phyloP scores from a whole-genome alignment of 371 early-diverging fungal species.

The Coemansia sp. region DNA sequence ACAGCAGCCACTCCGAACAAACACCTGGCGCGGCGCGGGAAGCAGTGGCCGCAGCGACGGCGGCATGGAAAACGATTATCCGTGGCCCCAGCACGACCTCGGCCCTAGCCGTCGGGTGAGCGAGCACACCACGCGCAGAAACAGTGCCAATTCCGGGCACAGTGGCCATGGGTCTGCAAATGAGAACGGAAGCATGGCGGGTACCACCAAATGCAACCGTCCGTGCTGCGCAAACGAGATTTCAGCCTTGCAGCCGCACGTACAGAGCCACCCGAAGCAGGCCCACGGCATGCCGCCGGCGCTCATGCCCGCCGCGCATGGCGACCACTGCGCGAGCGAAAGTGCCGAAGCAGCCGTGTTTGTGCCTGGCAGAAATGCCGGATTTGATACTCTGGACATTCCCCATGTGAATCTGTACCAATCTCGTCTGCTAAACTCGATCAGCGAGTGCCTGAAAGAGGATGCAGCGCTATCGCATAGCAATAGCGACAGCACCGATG shows the following conservation, averaged over 20 bases:
- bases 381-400: not conserved
- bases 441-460: constrained; percentile 33
- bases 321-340: constrained; percentile 1
- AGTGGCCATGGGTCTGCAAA: constrained; percentile 1
- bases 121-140: not conserved
- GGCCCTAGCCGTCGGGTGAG: not conserved
- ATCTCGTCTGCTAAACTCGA: constrained; percentile 17
- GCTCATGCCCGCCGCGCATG: not conserved
- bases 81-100: not conserved
- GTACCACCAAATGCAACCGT: constrained; percentile 7
- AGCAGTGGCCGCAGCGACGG: not conserved
- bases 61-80: constrained; percentile 7
- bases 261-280: constrained; percentile 10
- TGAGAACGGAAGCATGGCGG: constrained; percentile 1
- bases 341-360: not conserved
- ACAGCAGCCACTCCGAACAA: not conserved
- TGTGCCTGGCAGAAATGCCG: not conserved
- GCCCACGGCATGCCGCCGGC: constrained; percentile 2
- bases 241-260: constrained; percentile 3
- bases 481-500: not conserved
- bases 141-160: constrained; percentile 3
- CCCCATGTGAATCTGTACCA: not conserved
- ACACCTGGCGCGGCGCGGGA: not conserved
- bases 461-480: not conserved
- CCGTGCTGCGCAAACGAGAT: constrained; percentile 5